These are phyloP conservation scores for Xylariaceae sp. DNA, from an alignment of 2,329 filamentous ascomycete species.

Conservation along the genomic window DNA sequence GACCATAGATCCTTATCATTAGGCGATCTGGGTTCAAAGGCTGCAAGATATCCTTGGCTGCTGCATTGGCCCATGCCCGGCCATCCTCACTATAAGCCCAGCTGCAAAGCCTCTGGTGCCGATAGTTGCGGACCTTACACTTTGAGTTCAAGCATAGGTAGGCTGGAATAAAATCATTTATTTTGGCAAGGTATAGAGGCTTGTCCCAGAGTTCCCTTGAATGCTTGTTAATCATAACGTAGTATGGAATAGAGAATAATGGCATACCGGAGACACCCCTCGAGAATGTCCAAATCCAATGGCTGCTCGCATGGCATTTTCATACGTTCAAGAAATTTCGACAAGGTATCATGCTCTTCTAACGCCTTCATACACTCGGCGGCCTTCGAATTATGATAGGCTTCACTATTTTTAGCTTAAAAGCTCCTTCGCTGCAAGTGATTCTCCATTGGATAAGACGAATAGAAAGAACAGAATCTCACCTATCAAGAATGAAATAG, in stretches of 20 bases:
- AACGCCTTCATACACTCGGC: too few relatives aligned
- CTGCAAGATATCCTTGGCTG: background rate
- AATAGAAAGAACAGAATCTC: too few relatives aligned
- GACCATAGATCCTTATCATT: background rate
- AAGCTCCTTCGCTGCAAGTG: too few relatives aligned
- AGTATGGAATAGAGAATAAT: background rate
- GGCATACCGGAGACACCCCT: background rate
- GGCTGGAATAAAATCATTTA: background rate
- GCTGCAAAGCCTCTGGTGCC: background rate
- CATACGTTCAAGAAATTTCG: too few relatives aligned
- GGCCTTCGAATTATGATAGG: too few relatives aligned
- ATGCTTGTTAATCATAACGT: background rate
- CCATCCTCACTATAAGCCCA: too few relatives aligned
- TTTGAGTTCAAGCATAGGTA: background rate
- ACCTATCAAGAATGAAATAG: background rate
- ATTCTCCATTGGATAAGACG: too few relatives aligned
- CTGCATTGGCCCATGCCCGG: too few relatives aligned
- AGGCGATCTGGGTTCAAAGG: background rate
- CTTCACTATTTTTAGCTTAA: too few relatives aligned
- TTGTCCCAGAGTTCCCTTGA: background rate
- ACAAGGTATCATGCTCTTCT: too few relatives aligned
- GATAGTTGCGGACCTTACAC: background rate
- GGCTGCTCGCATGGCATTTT: too few relatives aligned
- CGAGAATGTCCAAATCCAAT: too few relatives aligned
- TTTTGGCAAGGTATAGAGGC: background rate